Evolutionary conservation across 805 yeast species (phyloP).

Genomic region (Candida vaughaniae): DNA sequence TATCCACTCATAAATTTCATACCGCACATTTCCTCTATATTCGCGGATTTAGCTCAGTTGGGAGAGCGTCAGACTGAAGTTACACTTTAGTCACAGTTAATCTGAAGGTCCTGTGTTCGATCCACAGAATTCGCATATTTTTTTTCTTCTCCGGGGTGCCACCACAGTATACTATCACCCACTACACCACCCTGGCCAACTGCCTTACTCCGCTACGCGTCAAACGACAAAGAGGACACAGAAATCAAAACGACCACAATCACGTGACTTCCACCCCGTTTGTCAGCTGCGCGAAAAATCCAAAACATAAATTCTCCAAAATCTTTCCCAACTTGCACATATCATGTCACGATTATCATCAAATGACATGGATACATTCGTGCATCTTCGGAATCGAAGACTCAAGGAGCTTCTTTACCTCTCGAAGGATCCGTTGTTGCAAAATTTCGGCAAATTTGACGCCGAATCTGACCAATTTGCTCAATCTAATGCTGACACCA

Average conservation of each 20-base stretch:
- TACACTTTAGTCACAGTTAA: constrained; percentile 33
- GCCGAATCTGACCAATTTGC: constrained; percentile 3
- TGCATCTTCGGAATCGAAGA: constrained; percentile 9
- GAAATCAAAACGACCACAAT: too few species aligned
- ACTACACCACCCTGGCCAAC: too few species aligned
- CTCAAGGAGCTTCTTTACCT: constrained; percentile 19
- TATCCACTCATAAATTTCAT: too few species aligned
- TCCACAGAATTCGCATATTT: constrained; percentile 63
- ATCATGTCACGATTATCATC: constrained; percentile 3
- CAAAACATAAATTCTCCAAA: constrained; percentile 1
- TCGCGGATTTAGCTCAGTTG: constrained; percentile 38
- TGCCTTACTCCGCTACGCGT: too few species aligned
- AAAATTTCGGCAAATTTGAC: constrained; percentile 7
- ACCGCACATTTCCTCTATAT: too few species aligned
- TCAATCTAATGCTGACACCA: background rate
- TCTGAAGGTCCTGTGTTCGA: constrained; percentile 85
- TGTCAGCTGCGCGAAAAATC: constrained; percentile 19
- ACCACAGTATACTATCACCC: too few species aligned
- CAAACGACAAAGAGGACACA: too few species aligned
- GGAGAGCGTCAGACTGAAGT: constrained; percentile 40
- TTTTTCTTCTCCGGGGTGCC: constrained; percentile 13
- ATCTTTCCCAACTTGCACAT: background rate
- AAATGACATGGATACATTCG: constrained; percentile 1
- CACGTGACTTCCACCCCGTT: constrained; percentile 24
- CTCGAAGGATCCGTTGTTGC: constrained; percentile 18